These are phyloP conservation scores for Hericium alpestre DNA, from an alignment of 768 basidiomycete genomes.

Conservation along the genomic window DNA sequence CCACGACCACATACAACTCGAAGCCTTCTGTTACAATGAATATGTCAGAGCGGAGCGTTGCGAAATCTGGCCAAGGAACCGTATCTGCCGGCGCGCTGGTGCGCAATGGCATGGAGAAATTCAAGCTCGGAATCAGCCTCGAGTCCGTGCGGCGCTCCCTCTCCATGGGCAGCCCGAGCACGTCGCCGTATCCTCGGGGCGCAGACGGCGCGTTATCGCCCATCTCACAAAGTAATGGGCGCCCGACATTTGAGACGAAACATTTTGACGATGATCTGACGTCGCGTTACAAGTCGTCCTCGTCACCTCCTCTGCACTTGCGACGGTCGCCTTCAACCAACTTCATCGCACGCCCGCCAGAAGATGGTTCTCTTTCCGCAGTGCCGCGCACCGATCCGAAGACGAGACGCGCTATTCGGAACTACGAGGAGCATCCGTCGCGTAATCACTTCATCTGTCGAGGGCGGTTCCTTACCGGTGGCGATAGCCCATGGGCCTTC, in stretches of 20 bases:
- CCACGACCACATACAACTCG: slow-evolving; percentile 16
- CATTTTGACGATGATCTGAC: slow-evolving; percentile 6
- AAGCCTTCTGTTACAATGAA: slow-evolving; percentile 14
- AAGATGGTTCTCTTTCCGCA: slow-evolving; percentile 19
- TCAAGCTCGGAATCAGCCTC: slow-evolving; percentile 37
- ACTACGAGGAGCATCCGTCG: slow-evolving; percentile 59
- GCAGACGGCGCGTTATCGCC: not conserved
- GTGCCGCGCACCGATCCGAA: slow-evolving; percentile 21
- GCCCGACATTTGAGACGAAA: slow-evolving; percentile 7
- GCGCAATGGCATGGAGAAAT: slow-evolving; percentile 52
- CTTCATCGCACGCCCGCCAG: slow-evolving; percentile 11
- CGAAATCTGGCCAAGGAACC: slow-evolving; percentile 13
- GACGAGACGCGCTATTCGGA: slow-evolving; percentile 35
- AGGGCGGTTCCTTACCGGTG: slow-evolving; percentile 72
- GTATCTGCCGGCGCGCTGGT: slow-evolving; percentile 26
- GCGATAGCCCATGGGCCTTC: slow-evolving; percentile 81
- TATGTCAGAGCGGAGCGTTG: slow-evolving; percentile 20
- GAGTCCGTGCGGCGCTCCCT: slow-evolving; percentile 19
- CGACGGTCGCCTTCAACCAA: slow-evolving; percentile 4
- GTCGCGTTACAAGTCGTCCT: slow-evolving; percentile 7
- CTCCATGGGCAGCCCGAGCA: slow-evolving; percentile 9
- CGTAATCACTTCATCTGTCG: slow-evolving; percentile 65
- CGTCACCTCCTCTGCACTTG: slow-evolving; percentile 4
- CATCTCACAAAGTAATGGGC: not conserved
- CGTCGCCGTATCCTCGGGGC: slow-evolving; percentile 8